Conservation (phyloP, 2,329 filamentous ascomycete genomes). For the Parafenestella ontariensis region DNA sequence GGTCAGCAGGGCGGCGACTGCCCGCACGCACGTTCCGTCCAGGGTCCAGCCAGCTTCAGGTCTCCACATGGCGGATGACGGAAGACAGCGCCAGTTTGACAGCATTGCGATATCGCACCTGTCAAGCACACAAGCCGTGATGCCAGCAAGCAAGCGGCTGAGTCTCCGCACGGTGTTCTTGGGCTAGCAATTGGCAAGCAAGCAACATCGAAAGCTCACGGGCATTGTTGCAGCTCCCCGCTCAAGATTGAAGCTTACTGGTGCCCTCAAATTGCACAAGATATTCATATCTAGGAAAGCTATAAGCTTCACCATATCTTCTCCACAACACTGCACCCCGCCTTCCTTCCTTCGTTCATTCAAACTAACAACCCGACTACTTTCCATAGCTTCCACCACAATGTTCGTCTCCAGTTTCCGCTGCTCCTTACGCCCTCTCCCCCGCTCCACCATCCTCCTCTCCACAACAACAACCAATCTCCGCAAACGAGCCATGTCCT, state of each 20-base stretch:
- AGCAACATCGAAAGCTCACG: not conserved
- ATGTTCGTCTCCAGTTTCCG: conserved; percentile 42
- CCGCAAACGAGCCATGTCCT: conserved; percentile 34
- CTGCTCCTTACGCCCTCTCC: conserved; percentile 30
- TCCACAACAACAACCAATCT: conserved; percentile 10
- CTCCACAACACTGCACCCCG: conserved; percentile 4
- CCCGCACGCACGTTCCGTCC: not conserved
- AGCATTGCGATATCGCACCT: conserved; percentile 8
- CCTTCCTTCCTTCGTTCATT: conserved; percentile 4
- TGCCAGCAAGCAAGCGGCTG: not conserved
- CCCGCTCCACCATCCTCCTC: conserved; percentile 22
- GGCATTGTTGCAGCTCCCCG: not conserved
- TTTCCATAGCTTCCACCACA: conserved; percentile 27
- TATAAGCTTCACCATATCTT: conserved; percentile 5
- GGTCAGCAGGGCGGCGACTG: conserved; percentile 23
- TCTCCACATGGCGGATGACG: conserved; percentile 28
- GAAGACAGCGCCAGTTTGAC: conserved; percentile 11
- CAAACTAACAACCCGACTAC: conserved; percentile 4
- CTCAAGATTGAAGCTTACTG: conserved; percentile 15
- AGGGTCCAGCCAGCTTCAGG: conserved; percentile 18
- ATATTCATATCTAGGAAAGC: conserved; percentile 6
- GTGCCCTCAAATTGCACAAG: conserved; percentile 25
- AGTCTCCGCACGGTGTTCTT: not conserved
- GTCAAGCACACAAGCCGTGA: not conserved
- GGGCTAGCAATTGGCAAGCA: not conserved